Base-by-base conservation (phyloP, 805 yeast genomes). In the Yamadazyma paraphyllophila region DNA sequence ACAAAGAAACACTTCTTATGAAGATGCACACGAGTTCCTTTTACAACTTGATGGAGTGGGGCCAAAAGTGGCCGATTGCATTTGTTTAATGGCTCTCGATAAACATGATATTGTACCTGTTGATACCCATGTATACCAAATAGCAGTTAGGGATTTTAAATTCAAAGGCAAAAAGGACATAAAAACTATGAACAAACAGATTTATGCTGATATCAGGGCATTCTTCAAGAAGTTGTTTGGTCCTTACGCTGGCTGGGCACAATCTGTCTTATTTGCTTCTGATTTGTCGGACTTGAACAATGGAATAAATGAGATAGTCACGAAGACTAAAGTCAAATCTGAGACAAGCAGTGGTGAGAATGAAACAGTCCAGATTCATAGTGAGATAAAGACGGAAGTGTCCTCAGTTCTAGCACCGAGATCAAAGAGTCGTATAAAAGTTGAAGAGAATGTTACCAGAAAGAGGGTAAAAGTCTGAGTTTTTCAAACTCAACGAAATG, bases 11-110 rank as follows among this genome's bases (percentile, higher is more conserved):
- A 59, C 66, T 33, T 60, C 73, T 2, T 81, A 82, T 51, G 72
- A 67, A 37, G 76, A 71, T 5, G 82, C 83, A 1, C 85, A 82
- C 49, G 69, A 73, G 6, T 80, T 75, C 40, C 66, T 94, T 35
- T 69, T 85, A 51, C 73, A 77, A 49, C 84, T 86, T 54, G 72
- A 78, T 2, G 99, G 99, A 0, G 97, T 94, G 0, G 99, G 99
- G 0, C 98, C 98, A 0, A 94, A 94, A 66, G 98, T 94, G 1
- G 97, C 99, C 0, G 99, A 94, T 56, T 94, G 99, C 62, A 94
- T 94, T 12, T 83, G 95, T 52, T 70, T 94, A 37, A 92, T 94
- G 97, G 83, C 94, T 2, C 71, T 92, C 49, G 92, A 86, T 56
- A 84, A 87, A 61, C 88, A 86, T 57, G 88, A 84, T 45, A 79